These are phyloP conservation scores for Phytophthora cajani DNA, from an alignment of 352 stramenopile species.

Conservation along the genomic window DNA sequence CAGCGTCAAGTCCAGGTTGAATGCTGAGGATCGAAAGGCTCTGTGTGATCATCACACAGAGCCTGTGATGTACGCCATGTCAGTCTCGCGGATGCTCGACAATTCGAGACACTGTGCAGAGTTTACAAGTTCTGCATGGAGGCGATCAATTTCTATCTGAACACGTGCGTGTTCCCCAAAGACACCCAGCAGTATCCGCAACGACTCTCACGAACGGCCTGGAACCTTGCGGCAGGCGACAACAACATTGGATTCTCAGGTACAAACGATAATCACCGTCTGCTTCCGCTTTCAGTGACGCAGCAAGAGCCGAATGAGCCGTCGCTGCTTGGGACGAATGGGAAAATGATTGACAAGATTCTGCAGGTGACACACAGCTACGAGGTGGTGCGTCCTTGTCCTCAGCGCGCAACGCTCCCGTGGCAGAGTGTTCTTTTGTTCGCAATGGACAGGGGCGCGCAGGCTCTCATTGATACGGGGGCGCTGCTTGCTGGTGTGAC, in stretches of 20 bases:
- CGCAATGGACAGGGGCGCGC: slow-evolving; percentile 43
- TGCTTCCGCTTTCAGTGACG: slow-evolving; percentile 75
- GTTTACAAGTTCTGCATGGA: slow-evolving; percentile 70
- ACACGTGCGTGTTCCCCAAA: slow-evolving; percentile 77
- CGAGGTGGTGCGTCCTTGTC: slow-evolving; percentile 28
- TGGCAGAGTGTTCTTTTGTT: slow-evolving; percentile 60
- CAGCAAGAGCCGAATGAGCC: slow-evolving; percentile 67
- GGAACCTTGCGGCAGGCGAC: slow-evolving; percentile 76
- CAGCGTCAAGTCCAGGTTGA: slow-evolving; percentile 31
- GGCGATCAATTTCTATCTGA: slow-evolving; percentile 89
- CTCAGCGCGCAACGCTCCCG: slow-evolving; percentile 15
- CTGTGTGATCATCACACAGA: no score
- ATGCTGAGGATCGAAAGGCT: slow-evolving; percentile 24
- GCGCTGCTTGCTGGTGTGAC: slow-evolving; percentile 78
- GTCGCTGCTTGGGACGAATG: slow-evolving; percentile 77
- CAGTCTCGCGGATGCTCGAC: slow-evolving; percentile 71
- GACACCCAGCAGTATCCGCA: slow-evolving; percentile 87
- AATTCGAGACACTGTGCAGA: slow-evolving; percentile 61
- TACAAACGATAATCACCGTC: slow-evolving; percentile 89
- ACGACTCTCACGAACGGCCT: slow-evolving; percentile 75
- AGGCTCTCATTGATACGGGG: slow-evolving; percentile 88
- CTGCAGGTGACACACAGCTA: slow-evolving; percentile 46
- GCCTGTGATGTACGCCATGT: slow-evolving; percentile 78
- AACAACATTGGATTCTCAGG: slow-evolving; percentile 86
- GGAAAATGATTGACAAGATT: slow-evolving; percentile 88